Evolutionary conservation across 1,284 basidiomycete genomes (phyloP), one percentile per base, ranked within the genome.

Genomic region (Caloboletus inedulis): DNA sequence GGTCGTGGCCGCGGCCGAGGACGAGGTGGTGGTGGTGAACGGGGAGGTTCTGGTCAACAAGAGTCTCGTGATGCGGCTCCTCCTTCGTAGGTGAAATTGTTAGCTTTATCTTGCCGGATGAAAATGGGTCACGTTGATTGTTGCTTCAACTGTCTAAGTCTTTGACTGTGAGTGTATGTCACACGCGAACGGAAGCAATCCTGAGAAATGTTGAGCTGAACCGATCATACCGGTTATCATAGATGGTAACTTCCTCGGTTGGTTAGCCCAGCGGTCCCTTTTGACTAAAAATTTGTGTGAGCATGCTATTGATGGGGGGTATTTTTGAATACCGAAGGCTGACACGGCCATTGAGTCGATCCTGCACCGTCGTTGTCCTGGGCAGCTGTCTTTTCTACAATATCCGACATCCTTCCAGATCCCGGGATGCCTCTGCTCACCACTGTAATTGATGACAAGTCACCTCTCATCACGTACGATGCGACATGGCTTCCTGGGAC

Each of bases 1-100:
- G 73, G 75, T 21, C 65, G 77, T 45, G 75, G 76, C 3, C 70
- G 77, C 19, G 74, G 76, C 0, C 72, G 78, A 43, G 77, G 71
- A n/a, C 66, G 74, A 43, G 65, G 70, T 33, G 69, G 71, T 40
- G 63, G 69, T 29, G 69, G 71, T 21, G 67, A 66, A 21, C 52
- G 62, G 4, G 56, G 55, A 60, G 68, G 56, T 3, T 50, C 53
- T 12, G 54, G 54, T 35, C 67, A 57, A 18, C 67, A 59, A 34
- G 64, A 66, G 40, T 19, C 56, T 41, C 67, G 52, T 34, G 52
- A 52, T 37, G 52, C 8, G 12, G 51, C 50, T 35, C 64, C 64
- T 10, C 39, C 62, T 36, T 57, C 52, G 40, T 69, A 56, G 48
- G 34, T 34, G 23, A 46, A 18, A 39, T 34, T 44, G 37, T 35